These are phyloP conservation scores for Pleurotus eryngii DNA, from an alignment of 768 basidiomycete species.

Conservation along the genomic window DNA sequence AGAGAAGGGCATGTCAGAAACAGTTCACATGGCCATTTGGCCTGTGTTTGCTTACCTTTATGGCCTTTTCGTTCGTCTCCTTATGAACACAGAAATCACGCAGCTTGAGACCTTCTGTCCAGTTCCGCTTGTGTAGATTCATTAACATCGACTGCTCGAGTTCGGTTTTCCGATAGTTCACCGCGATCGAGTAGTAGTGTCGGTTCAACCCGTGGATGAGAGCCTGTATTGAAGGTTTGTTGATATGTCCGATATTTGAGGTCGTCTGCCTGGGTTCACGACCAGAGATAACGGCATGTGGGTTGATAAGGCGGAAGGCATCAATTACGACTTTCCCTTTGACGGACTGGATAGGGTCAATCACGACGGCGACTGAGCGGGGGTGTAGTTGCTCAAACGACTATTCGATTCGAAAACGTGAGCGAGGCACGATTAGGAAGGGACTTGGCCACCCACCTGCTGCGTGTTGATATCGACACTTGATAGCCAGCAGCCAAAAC, in stretches of 20 bases:
- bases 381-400: conserved; percentile 94
- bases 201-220: conserved; percentile 96
- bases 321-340: conserved; percentile 99
- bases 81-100: conserved; percentile 89
- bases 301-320: conserved; percentile 96
- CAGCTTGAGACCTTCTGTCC: conserved; percentile 95
- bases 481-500: conserved; percentile 99
- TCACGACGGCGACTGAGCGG: conserved; percentile 93
- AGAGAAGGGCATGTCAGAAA: conserved; percentile 11
- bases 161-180: conserved; percentile 98
- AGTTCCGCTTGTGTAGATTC: conserved; percentile 98
- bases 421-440: conserved; percentile 7
- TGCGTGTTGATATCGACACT: conserved; percentile 99
- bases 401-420: conserved; percentile 35
- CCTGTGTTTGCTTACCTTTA: conserved; percentile 64
- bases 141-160: conserved; percentile 98
- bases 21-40: background rate
- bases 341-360: conserved; percentile 98
- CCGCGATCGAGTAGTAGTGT: conserved; percentile 97
- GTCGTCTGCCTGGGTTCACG: conserved; percentile 97
- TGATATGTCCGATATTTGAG: conserved; percentile 97
- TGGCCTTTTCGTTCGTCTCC: conserved; percentile 85
- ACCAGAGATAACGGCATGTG: conserved; percentile 84
- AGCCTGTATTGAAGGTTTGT: conserved; percentile 98
- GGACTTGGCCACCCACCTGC: conserved; percentile 53